A percentile compares a stretch with the other conserved stretches of the same genome.
Conservation (phyloP, 192 early-diverging fungal species). For the Coemansia sp. region DNA sequence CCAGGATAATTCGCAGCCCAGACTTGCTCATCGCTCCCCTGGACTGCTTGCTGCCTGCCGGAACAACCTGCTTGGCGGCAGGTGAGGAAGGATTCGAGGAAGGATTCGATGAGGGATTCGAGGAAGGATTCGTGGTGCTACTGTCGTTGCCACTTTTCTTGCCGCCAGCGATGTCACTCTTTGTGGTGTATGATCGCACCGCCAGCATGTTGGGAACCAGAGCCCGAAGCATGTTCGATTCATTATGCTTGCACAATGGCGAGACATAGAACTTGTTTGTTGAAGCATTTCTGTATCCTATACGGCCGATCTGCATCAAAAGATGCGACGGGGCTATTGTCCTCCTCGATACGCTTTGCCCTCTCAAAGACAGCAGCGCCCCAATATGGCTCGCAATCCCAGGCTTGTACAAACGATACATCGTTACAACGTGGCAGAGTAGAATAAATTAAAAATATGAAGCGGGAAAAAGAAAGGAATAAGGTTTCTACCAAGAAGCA, state of each 20-base stretch:
- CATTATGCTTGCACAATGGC: not conserved
- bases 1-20: conserved; percentile 64
- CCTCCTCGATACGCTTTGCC: not conserved
- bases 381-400: not conserved
- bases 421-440: not conserved
- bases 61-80: not conserved
- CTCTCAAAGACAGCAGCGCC: not conserved
- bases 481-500: not conserved
- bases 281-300: not conserved
- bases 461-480: not conserved
- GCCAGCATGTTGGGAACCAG: not conserved
- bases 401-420: not conserved
- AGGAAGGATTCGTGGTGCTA: not conserved
- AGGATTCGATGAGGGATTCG: too few species aligned
- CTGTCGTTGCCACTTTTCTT: not conserved
- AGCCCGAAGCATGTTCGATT: not conserved
- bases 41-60: conserved; percentile 6
- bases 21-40: conserved; percentile 48
- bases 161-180: not conserved
- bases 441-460: not conserved
- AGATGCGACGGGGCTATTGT: not conserved
- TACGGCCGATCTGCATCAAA: not conserved
- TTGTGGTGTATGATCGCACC: not conserved
- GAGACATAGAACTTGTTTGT: not conserved
- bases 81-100: not conserved